Conservation (phyloP, 1,284 basidiomycete species). For the Cryptococcus sp. region DNA sequence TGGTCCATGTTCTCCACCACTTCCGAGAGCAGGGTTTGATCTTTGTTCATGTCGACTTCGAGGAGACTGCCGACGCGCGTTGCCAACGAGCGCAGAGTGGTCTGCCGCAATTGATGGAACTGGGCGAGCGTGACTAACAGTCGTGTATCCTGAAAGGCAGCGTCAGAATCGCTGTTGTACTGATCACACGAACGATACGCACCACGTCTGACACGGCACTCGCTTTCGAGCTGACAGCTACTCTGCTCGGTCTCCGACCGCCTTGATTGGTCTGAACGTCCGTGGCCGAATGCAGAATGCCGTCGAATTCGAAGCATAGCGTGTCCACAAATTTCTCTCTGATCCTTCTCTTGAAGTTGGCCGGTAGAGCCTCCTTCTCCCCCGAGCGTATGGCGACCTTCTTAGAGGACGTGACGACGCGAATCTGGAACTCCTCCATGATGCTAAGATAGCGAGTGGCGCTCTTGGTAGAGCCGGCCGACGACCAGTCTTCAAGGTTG, state of each 20-base stretch:
- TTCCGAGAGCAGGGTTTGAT: conserved; percentile 73
- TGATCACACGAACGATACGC: too few relatives aligned
- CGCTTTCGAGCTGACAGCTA: not conserved
- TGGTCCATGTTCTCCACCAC: conserved; percentile 81
- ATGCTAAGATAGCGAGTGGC: conserved; percentile 65
- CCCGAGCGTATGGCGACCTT: conserved; percentile 62
- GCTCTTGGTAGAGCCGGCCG: conserved; percentile 53
- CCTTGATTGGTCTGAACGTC: conserved; percentile 5
- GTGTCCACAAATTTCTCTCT: conserved; percentile 85
- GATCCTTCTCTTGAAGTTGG: conserved; percentile 63
- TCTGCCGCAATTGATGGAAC: conserved; percentile 71
- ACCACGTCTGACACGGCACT: too few relatives aligned
- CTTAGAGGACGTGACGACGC: conserved; percentile 75
- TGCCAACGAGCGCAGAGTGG: conserved; percentile 76
- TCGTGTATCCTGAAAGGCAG: conserved; percentile 69
- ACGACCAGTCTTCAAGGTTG: conserved; percentile 82
- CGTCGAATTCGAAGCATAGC: conserved; percentile 85
- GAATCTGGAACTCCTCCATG: conserved; percentile 80
- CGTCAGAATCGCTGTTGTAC: conserved; percentile 1
- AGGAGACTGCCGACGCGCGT: conserved; percentile 77
- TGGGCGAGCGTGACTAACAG: conserved; percentile 89
- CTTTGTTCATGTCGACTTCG: conserved; percentile 71
- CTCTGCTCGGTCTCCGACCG: conserved; percentile 22
- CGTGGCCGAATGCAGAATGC: conserved; percentile 74
- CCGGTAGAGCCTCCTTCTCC: conserved; percentile 36